Evolutionary conservation across 192 early-diverging fungal species (phyloP).

Genomic region (Coemansia umbellata): DNA sequence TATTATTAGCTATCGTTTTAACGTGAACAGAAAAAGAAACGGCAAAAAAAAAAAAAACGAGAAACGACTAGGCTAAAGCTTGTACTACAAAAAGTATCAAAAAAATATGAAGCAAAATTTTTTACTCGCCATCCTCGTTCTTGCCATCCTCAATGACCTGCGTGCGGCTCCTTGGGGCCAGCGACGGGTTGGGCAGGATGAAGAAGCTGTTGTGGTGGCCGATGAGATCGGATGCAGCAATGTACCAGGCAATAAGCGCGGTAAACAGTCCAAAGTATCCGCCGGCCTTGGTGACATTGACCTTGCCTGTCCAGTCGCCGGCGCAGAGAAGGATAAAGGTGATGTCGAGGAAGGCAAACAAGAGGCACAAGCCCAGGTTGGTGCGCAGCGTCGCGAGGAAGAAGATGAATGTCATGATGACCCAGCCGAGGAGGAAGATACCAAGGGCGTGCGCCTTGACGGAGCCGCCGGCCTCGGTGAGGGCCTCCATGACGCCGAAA

Average conservation of each 20-base stretch:
- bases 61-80: background rate
- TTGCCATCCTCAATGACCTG: conserved; percentile 31
- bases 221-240: conserved; percentile 61
- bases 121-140: conserved; percentile 21
- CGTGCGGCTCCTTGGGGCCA: conserved; percentile 17
- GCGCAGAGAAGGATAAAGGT: conserved; percentile 69
- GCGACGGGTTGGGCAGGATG: conserved; percentile 53
- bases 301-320: conserved; percentile 53
- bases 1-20: too few species aligned
- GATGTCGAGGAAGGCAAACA: conserved; percentile 64
- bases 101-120: background rate
- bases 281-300: conserved; percentile 55
- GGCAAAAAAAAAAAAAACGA: background rate
- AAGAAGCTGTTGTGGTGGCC: conserved; percentile 54
- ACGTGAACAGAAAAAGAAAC: too few species aligned
- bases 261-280: conserved; percentile 73
- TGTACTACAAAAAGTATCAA: background rate
- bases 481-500: conserved; percentile 49
- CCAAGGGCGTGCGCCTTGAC: conserved; percentile 51
- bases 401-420: conserved; percentile 67
- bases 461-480: conserved; percentile 31
- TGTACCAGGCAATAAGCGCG: conserved; percentile 74
- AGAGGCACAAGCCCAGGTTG: conserved; percentile 56
- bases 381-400: conserved; percentile 63
- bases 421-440: conserved; percentile 65